A percentile compares a stretch with the other conserved stretches of the same genome.
These are phyloP conservation scores for Malbranchea zuffiana DNA, from an alignment of 2,329 filamentous ascomycete genomes.

Conservation along the genomic window DNA sequence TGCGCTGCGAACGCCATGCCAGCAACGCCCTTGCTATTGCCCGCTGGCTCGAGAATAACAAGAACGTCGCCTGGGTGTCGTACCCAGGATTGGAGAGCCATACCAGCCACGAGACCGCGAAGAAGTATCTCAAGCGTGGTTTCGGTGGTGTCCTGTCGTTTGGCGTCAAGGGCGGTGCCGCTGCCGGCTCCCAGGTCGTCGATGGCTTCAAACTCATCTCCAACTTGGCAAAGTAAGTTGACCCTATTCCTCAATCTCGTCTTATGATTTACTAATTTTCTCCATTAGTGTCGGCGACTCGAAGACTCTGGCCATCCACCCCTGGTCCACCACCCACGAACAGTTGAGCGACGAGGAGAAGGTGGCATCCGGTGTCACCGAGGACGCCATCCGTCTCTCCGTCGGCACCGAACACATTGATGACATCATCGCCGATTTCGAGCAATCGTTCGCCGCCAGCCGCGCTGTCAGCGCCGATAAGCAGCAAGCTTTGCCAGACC, in stretches of 20 bases:
- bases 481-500: slow-evolving; percentile 11
- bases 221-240: slow-evolving; percentile 69
- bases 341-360: slow-evolving; percentile 79
- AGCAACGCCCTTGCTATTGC: slow-evolving; percentile 72
- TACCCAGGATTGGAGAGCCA: slow-evolving; percentile 84
- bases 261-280: slow-evolving; percentile 1
- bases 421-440: slow-evolving; percentile 92
- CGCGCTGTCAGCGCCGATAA: slow-evolving; percentile 13
- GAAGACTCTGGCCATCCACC: slow-evolving; percentile 90
- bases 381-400: slow-evolving; percentile 88
- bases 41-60: slow-evolving; percentile 69
- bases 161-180: slow-evolving; percentile 77
- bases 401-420: slow-evolving; percentile 95
- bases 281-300: slow-evolving; percentile 63
- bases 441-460: slow-evolving; percentile 66
- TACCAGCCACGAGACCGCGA: slow-evolving; percentile 64
- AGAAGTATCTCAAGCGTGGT: slow-evolving; percentile 74
- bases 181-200: slow-evolving; percentile 76
- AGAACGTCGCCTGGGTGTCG: slow-evolving; percentile 82
- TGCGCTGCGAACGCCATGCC: slow-evolving; percentile 78
- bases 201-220: slow-evolving; percentile 92
- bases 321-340: slow-evolving; percentile 91
- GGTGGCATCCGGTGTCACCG: slow-evolving; percentile 65
- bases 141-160: slow-evolving; percentile 88
- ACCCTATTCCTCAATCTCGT: background rate